These are phyloP conservation scores for Nepenthes mirabilis DNA, from an alignment of 148 eudicot species.

Conservation along the genomic window DNA sequence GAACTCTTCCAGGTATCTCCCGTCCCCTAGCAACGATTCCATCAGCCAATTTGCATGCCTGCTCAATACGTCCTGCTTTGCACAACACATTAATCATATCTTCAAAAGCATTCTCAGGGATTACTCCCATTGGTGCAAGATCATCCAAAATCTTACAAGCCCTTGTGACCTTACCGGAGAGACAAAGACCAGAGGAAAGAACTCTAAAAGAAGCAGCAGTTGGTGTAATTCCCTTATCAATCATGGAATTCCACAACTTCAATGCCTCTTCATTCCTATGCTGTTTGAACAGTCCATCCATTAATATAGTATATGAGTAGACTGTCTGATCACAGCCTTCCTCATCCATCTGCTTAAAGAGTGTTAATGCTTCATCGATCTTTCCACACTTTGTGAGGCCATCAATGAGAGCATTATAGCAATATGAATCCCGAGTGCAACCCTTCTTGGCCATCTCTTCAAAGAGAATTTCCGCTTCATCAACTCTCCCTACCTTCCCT, in stretches of 20 bases:
- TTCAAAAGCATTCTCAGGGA: conserved; percentile 77
- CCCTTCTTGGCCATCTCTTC: conserved; percentile 70
- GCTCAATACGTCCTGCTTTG: conserved; percentile 68
- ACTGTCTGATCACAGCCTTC: conserved; percentile 95
- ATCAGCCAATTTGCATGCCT: conserved; percentile 97
- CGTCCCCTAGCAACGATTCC: conserved; percentile 82
- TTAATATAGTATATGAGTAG: conserved; percentile 81
- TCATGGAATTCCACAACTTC: conserved; percentile 82
- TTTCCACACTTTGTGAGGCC: conserved; percentile 47
- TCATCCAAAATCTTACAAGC: conserved; percentile 91
- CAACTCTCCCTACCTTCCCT: conserved; percentile 74
- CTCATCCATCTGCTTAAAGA: conserved; percentile 57
- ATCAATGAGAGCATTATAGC: conserved; percentile 84
- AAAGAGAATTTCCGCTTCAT: conserved; percentile 66
- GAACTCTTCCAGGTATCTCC: conserved; percentile 88
- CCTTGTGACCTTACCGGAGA: conserved; percentile 79
- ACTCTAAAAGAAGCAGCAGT: conserved; percentile 79
- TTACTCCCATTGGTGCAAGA: conserved; percentile 87
- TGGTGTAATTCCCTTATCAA: conserved; percentile 86
- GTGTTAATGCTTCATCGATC: conserved; percentile 56
- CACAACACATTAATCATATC: conserved; percentile 84
- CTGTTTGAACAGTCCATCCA: conserved; percentile 55
- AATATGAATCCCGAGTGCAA: conserved; percentile 79
- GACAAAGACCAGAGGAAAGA: conserved; percentile 81
- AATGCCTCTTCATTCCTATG: conserved; percentile 87